These are phyloP conservation scores for Fusarium beomiforme DNA, from an alignment of 2,329 filamentous ascomycete species.

Conservation along the genomic window DNA sequence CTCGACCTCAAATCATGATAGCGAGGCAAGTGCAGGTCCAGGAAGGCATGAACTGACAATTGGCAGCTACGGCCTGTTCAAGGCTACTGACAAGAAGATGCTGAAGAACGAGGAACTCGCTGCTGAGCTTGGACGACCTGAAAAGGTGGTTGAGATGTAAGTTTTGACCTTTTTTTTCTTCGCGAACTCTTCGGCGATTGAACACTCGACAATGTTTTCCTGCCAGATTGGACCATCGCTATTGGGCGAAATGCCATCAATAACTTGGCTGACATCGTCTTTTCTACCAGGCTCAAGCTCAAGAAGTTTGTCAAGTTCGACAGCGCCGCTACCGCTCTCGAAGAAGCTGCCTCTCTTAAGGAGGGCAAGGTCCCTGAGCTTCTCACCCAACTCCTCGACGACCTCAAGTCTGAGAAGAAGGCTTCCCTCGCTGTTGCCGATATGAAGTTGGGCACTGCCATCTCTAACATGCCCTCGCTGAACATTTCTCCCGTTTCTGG, in stretches of 20 bases:
- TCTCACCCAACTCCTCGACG: constrained; percentile 82
- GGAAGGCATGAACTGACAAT: constrained; percentile 45
- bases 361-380: constrained; percentile 96
- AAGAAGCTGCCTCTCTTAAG: constrained; percentile 87
- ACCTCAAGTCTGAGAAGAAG: constrained; percentile 98
- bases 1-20: constrained; percentile 4
- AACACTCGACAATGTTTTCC: constrained; percentile 4
- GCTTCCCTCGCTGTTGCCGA: constrained; percentile 93
- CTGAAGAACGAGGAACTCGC: constrained; percentile 86
- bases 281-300: constrained; percentile 77
- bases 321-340: constrained; percentile 87
- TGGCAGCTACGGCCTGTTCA: constrained; percentile 92
- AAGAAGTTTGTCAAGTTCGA: constrained; percentile 99
- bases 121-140: constrained; percentile 78
- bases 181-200: constrained; percentile 9
- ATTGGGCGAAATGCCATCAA: not conserved
- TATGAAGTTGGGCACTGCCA: constrained; percentile 88
- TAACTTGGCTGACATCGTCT: constrained; percentile 9
- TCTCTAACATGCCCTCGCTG: constrained; percentile 89
- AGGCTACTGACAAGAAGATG: constrained; percentile 98
- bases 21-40: constrained; percentile 17
- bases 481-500: constrained; percentile 83
- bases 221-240: constrained; percentile 5
- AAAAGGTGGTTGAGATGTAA: constrained; percentile 88
- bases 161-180: constrained; percentile 45